phyloP scores from a whole-genome alignment of 2,329 filamentous ascomycete genomes.

The Rhynchosporium agropyri region DNA sequence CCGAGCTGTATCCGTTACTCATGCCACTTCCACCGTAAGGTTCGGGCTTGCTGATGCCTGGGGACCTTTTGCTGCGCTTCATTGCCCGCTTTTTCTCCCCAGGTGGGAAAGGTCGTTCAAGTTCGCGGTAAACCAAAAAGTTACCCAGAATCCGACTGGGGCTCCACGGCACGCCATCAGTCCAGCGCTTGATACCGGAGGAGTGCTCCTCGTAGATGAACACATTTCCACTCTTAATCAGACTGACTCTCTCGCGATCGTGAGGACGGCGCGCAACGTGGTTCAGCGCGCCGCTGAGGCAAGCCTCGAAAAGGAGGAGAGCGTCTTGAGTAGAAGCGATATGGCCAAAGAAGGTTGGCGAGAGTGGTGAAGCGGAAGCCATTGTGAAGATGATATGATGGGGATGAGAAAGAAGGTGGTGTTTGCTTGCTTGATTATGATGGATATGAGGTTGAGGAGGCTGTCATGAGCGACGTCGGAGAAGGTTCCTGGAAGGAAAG shows the following conservation, averaged over 20 bases:
- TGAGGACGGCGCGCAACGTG: conserved; percentile 85
- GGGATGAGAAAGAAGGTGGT: conserved; percentile 32
- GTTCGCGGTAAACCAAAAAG: conserved; percentile 95
- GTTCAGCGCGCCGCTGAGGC: conserved; percentile 67
- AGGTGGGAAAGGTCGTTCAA: conserved; percentile 89
- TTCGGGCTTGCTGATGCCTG: conserved; percentile 38
- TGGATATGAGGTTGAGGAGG: conserved; percentile 19
- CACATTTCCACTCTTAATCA: conserved; percentile 82
- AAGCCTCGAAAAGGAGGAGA: conserved; percentile 78
- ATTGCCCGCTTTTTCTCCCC: conserved; percentile 85
- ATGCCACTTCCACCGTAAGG: conserved; percentile 25
- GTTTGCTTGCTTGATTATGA: conserved; percentile 23
- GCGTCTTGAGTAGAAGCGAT: conserved; percentile 53
- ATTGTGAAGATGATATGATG: conserved; percentile 37
- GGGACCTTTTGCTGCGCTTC: conserved; percentile 59
- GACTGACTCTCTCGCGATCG: conserved; percentile 74
- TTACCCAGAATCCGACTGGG: conserved; percentile 94
- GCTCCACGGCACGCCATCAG: conserved; percentile 88
- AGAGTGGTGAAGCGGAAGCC: conserved; percentile 27
- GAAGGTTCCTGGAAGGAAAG: conserved; percentile 29
- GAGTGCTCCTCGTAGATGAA: conserved; percentile 87
- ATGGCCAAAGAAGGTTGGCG: conserved; percentile 32
- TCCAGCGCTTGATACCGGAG: conserved; percentile 93
- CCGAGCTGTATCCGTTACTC: conserved; percentile 26
- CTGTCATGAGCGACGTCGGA: conserved; percentile 31